Evolutionary conservation across 2,329 filamentous ascomycete species (phyloP), one percentile per base, ranked within the genome.

Genomic region (Lachnellula cervina): DNA sequence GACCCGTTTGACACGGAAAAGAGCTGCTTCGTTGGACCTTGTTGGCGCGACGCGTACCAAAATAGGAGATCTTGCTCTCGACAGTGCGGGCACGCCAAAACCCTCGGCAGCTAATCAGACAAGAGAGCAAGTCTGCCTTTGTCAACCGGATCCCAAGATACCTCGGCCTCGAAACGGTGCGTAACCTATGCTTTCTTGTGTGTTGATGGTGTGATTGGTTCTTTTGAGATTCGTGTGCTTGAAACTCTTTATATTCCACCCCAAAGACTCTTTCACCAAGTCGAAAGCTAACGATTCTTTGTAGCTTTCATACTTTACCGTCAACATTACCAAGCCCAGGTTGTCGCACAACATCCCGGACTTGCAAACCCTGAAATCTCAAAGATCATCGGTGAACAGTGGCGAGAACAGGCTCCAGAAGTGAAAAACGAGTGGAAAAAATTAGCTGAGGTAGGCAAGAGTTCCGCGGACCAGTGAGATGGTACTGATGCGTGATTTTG

Each of bases 241-340:
- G 21, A 37, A 8, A 34, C 34, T 58, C 61, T 68, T 68, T 65
- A 62, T 60, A 43, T 45, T 17, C 48, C 43, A 47, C 5, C 35
- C 48, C 51, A 62, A 61, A 54, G 57, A 48, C 21, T 45, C 60
- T 61, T 65, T 65, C 58, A 63, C 19, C n/a, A n/a, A 46, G 57
- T 64, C 61, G 63, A 69, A 68, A 61, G 68, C 62, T 63, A 56
- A 64, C 45, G 35, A 37, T 57, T 64, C 71, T 68, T 70, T 70
- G 61, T 71, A 99, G 94, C 93, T 50, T 99, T 99, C 76, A 99
- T 99, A 63, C 80, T 99, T 65, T 99, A 96, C 76, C 90, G 94
- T 40, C 92, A 97, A 71, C 88, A 95, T 71, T 87, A 94, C 67
- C 93, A 97, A 72, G 84, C 88, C 17, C 79, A 83, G 49, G 90